Conservation (phyloP, 2,329 filamentous ascomycete species). For the Arthrobotrys pseudoclavata region DNA sequence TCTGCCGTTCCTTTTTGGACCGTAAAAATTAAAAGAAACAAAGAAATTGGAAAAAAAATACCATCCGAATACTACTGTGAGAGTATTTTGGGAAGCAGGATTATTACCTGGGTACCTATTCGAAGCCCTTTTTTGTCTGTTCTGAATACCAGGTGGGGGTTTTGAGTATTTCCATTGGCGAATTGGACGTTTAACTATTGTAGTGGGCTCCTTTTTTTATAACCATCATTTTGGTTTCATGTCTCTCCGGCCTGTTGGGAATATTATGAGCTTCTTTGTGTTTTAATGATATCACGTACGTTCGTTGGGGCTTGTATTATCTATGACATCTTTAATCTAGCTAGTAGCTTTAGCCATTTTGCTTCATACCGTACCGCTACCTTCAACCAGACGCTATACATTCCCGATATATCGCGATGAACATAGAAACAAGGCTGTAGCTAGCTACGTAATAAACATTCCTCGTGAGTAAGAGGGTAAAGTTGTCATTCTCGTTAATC, state of each 20-base stretch:
- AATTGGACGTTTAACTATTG: neutral
- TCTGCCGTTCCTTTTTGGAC: neutral
- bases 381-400: neutral
- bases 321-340: conserved; percentile 2
- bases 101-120: conserved; percentile 10
- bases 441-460: too few species aligned
- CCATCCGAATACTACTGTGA: neutral
- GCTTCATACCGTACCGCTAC: neutral
- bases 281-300: conserved; percentile 13
- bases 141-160: neutral
- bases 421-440: too few species aligned
- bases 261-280: conserved; percentile 16
- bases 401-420: too few species aligned
- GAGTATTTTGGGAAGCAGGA: neutral
- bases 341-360: neutral
- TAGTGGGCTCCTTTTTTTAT: neutral
- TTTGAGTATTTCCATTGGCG: conserved; percentile 2
- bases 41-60: neutral
- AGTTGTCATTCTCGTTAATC: too few species aligned
- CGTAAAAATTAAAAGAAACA: neutral
- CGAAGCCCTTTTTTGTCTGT: neutral
- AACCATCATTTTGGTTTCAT: neutral
- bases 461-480: too few species aligned
- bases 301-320: conserved; percentile 24
- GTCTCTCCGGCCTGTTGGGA: neutral